Evolutionary conservation across 164 flowering plant genomes (phyloP), one percentile per base, ranked within the genome.

Genomic region (Piper betle): DNA sequence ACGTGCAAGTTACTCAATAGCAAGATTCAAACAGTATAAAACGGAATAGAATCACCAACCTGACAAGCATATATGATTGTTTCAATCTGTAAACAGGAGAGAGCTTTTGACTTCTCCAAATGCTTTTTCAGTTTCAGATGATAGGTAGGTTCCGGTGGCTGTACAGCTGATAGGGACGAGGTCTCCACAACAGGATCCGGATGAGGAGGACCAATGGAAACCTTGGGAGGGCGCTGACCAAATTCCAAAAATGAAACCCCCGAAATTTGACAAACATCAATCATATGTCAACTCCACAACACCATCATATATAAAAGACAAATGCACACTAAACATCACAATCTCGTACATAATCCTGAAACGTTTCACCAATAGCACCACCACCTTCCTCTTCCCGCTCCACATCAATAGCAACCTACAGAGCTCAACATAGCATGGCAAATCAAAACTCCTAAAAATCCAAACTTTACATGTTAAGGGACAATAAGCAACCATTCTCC

Each of bases 81-180:
- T 75, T 93, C 98, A 71, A 93, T 86, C 75, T 93, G 97, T 81
- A 93, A 84, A 80, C 94, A 90, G 63, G 98, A 93, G 66, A 93
- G 75, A 50, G 90, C 73, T 39, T 82, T 80, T 39, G 88, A 77
- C 41, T 62, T 68, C 77, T 81, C 97, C 60, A 93, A 61, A 0
- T 83, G 78, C 65, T 82, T 84, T 79, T 77, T 79, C 55, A 81
- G 83, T 68, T 65, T 73, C 50, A 85, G 79, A 67, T 80, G 71
- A 71, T 93, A 93, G 13, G 87, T 86, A 42, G 98, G 98, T 62
- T 93, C 96, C 57, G 98, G 98, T n/a, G 98, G 98, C 75, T 89
- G 98, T 65, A 93, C 91, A 40, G 97, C 98, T 57, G 98, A 83
- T 68, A 93, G 74, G 52, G 90, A 89, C 2, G 98, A 93, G 57